A percentile compares a stretch with the other conserved stretches of the same genome.
phyloP scores from a whole-genome alignment of 768 basidiomycete genomes.

The Boletales sp. region DNA sequence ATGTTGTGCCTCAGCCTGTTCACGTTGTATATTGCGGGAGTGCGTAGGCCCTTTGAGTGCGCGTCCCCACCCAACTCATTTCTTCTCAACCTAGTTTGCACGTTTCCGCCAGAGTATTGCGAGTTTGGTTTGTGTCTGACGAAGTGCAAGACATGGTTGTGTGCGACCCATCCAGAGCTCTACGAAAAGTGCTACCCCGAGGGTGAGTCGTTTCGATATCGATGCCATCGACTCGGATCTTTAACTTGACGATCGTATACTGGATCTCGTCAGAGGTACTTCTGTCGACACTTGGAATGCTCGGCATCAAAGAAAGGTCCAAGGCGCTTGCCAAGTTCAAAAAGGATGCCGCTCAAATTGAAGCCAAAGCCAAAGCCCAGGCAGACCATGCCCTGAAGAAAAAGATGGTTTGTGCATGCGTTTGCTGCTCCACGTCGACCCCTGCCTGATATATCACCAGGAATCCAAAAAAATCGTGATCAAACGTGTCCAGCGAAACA shows the following conservation, averaged over 20 bases:
- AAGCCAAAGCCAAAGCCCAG: slow-evolving; percentile 80
- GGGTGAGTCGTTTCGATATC: slow-evolving; percentile 41
- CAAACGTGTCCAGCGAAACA: slow-evolving; percentile 92
- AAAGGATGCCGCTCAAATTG: slow-evolving; percentile 70
- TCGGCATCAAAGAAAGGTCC: slow-evolving; percentile 43
- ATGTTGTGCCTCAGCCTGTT: too few species aligned
- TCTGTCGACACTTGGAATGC: slow-evolving; percentile 72
- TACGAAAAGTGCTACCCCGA: slow-evolving; percentile 87
- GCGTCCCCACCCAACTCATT: not conserved
- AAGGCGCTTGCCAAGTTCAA: slow-evolving; percentile 81
- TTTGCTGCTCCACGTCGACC: not conserved
- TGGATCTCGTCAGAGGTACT: slow-evolving; percentile 56
- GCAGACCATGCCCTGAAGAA: slow-evolving; percentile 82
- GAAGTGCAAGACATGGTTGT: slow-evolving; percentile 89
- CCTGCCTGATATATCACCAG: not conserved
- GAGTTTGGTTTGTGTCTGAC: slow-evolving; percentile 90
- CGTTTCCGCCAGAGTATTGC: slow-evolving; percentile 92
- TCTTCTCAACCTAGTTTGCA: slow-evolving; percentile 61
- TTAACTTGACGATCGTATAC: slow-evolving; percentile 1
- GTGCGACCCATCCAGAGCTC: slow-evolving; percentile 59
- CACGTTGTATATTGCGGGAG: too few species aligned
- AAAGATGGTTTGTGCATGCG: slow-evolving; percentile 50
- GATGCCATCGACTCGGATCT: too few species aligned
- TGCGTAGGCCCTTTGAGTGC: too few species aligned
- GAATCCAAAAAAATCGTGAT: slow-evolving; percentile 73